A percentile compares a stretch with the other conserved stretches of the same genome.
These are phyloP conservation scores for Phialocephala sp. DNA, from an alignment of 2,329 filamentous ascomycete genomes.

Conservation along the genomic window DNA sequence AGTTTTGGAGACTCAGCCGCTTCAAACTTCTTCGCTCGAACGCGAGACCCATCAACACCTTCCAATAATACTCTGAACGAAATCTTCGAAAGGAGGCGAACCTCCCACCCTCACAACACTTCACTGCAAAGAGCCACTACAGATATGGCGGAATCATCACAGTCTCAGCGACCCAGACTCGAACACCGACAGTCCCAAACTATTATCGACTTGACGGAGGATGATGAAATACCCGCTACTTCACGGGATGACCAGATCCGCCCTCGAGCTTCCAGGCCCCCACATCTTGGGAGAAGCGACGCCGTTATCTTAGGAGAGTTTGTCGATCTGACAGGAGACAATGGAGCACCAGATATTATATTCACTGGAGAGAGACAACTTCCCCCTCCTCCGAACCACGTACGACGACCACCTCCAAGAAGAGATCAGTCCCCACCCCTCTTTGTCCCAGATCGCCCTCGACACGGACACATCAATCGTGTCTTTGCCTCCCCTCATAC, in stretches of 20 bases:
- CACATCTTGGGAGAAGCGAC: slow-evolving; percentile 40
- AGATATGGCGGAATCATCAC: slow-evolving; percentile 36
- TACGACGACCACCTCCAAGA: slow-evolving; percentile 7
- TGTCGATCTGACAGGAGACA: slow-evolving; percentile 60
- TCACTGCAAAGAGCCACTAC: slow-evolving; percentile 24
- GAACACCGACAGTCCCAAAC: slow-evolving; percentile 39
- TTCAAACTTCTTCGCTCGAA: slow-evolving; percentile 25
- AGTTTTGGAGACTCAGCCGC: slow-evolving; percentile 30
- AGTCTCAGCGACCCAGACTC: slow-evolving; percentile 32
- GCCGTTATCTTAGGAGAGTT: slow-evolving; percentile 41
- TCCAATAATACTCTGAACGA: slow-evolving; percentile 15
- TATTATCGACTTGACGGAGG: slow-evolving; percentile 42
- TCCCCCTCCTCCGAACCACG: slow-evolving; percentile 16
- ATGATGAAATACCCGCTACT: slow-evolving; percentile 31
- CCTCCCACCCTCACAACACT: slow-evolving; percentile 39
- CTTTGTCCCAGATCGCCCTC: slow-evolving; percentile 13
- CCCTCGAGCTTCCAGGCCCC: slow-evolving; percentile 31
- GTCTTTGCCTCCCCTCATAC: neutral
- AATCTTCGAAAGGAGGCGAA: slow-evolving; percentile 32
- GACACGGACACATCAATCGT: neutral
- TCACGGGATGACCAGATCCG: slow-evolving; percentile 11
- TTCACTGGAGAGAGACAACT: slow-evolving; percentile 39
- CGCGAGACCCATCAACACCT: slow-evolving; percentile 20
- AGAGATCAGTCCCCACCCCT: slow-evolving; percentile 19
- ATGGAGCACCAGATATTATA: slow-evolving; percentile 43